Base-by-base conservation (phyloP, 2,329 filamentous ascomycete species). In the Cercospora sp. region DNA sequence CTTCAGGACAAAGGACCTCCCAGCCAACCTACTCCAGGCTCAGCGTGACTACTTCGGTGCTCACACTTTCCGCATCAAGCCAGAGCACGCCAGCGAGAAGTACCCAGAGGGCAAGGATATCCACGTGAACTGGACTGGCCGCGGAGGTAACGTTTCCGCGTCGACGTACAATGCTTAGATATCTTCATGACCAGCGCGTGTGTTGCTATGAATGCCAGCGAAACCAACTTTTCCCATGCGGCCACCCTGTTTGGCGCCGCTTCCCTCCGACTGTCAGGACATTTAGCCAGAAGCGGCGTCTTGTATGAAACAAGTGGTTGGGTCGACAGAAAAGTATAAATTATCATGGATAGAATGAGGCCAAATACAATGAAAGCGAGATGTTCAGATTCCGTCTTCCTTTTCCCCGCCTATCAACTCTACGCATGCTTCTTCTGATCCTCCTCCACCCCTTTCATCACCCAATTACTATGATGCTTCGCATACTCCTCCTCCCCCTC, bases 81-180 rank as follows among this genome's bases (percentile, higher is more conserved):
- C 83, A 55, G 82, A 85, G 76, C 80, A 73, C 74, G 83, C 82
- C 73, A 85, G 70, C 75, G 75, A 78, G 63, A 79, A 93, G 84
- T 96, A 96, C 86, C 90, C 90, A 74, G 88, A 86, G 76, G 93
- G 90, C 82, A 85, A 93, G 85, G 89, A 98, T 82, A 95, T 94
- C 80, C 95, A 99, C 88, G 93, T 98, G 83, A 99, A 99, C 92
- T 99, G 95, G 95, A 99, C 95, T 76, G 95, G 95, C 78, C 91
- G 95, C 81, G 95, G 95, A 80, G 95, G 95, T 79, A 95, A 98
- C 80, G 91, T 99, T 74, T 97, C 93, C 76, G 95, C 95, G 77
- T 97, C 94, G 63, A 98, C 94, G 76, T 99, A 99, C 88, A 91
- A 93, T 84, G 95, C 92, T 86, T 98, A 96, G 87, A 71, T 59